Conservation (phyloP, 2,329 filamentous ascomycete genomes). For the Monilinia laxa region DNA sequence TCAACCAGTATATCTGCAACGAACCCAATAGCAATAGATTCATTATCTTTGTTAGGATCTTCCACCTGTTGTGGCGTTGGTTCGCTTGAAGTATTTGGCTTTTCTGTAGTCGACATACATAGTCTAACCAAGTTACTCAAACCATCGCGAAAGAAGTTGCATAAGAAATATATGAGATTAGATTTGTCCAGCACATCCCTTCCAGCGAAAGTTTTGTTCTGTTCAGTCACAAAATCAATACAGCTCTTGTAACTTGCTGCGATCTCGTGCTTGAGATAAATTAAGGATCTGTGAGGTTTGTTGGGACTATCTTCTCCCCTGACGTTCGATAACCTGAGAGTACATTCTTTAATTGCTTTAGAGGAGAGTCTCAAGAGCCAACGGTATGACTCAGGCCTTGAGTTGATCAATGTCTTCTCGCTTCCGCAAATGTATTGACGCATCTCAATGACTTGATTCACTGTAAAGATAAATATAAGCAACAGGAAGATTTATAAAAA, state of each 20-base stretch:
- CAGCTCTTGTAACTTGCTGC: not conserved
- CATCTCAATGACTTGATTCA: not conserved
- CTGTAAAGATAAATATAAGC: not conserved
- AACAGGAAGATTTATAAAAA: not conserved
- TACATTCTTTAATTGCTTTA: not conserved
- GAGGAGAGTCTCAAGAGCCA: not conserved
- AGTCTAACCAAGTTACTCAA: not conserved
- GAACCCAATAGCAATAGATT: not conserved
- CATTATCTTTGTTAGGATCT: not conserved
- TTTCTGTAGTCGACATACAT: not conserved
- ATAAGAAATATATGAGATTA: not conserved
- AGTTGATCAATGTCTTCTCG: not conserved
- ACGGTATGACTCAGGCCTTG: not conserved
- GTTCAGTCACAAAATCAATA: not conserved
- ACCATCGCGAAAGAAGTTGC: not conserved
- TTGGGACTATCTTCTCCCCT: not conserved
- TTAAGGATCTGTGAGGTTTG: not conserved
- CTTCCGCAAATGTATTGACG: not conserved
- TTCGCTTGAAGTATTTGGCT: not conserved
- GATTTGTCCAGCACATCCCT: not conserved
- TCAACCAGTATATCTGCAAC: not conserved
- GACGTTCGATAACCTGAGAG: not conserved
- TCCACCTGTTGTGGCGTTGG: not conserved
- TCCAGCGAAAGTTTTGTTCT: slow-evolving; percentile 3
- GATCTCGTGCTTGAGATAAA: not conserved